A percentile compares a stretch with the other conserved stretches of the same genome.
These are phyloP conservation scores for Aciculosporium take DNA, from an alignment of 2,329 filamentous ascomycete species.

Conservation along the genomic window DNA sequence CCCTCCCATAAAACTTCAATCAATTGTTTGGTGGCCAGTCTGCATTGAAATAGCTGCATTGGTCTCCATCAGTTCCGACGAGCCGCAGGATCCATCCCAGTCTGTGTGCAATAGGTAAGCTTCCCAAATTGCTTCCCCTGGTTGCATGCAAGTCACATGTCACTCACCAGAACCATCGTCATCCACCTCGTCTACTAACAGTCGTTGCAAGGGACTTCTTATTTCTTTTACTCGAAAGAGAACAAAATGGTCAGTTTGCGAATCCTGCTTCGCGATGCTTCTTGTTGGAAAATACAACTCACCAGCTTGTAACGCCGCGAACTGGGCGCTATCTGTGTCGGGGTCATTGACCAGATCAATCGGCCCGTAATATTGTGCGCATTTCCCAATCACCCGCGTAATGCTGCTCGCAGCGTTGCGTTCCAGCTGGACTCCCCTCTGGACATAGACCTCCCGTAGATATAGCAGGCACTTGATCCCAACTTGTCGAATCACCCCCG, in stretches of 20 bases:
- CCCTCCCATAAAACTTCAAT: constrained; percentile 12
- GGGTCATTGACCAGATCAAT: constrained; percentile 19
- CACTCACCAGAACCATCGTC: constrained; percentile 42
- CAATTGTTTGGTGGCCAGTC: constrained; percentile 26
- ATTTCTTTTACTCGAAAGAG: constrained; percentile 18
- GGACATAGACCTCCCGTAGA: constrained; percentile 32
- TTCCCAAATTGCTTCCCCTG: background rate
- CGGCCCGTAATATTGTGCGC: constrained; percentile 25
- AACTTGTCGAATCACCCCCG: constrained; percentile 23
- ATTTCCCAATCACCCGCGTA: constrained; percentile 27
- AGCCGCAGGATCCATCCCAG: constrained; percentile 40
- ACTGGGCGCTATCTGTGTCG: constrained; percentile 13
- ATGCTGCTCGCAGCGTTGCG: constrained; percentile 28
- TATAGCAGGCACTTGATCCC: constrained; percentile 32
- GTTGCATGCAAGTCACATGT: no score
- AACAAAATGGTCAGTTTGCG: background rate
- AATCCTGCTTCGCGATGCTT: background rate
- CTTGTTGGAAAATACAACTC: constrained; percentile 5
- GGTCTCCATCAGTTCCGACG: constrained; percentile 40
- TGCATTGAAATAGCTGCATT: constrained; percentile 32
- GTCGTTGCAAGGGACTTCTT: constrained; percentile 32
- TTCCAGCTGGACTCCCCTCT: constrained; percentile 25
- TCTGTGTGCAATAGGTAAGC: constrained; percentile 22
- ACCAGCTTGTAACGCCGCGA: constrained; percentile 16
- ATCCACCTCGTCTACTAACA: constrained; percentile 44